Conservation (phyloP, 164 flowering plant species). For the Stephania yunnanensis region DNA sequence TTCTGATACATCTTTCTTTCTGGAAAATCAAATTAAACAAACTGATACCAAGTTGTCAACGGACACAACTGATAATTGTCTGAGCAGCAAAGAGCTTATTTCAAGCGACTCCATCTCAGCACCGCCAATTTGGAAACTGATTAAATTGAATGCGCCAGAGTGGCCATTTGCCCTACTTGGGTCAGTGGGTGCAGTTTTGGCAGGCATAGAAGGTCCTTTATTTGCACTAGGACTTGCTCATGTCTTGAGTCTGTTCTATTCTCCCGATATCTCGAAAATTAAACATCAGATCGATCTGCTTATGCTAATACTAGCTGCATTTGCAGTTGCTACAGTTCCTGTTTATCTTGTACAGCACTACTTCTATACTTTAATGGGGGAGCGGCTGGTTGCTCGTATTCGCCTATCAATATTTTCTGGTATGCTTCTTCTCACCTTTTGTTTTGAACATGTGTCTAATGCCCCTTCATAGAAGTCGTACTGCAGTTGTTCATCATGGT, state of each 20-base stretch:
- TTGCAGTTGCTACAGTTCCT: conserved; percentile 42
- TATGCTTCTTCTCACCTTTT: conserved; percentile 11
- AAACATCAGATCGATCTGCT: conserved; percentile 37
- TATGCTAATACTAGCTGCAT: conserved; percentile 51
- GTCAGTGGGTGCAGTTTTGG: conserved; percentile 59
- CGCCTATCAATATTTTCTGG: conserved; percentile 73
- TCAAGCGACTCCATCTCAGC: conserved; percentile 12
- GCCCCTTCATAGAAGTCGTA: background rate
- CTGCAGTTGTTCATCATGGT: background rate
- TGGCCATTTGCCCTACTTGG: conserved; percentile 70
- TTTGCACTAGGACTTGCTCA: conserved; percentile 67
- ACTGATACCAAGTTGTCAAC: conserved; percentile 6
- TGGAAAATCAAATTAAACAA: conserved; percentile 14
- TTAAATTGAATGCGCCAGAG: conserved; percentile 56
- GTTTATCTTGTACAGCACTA: conserved; percentile 63
- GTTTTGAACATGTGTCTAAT: background rate
- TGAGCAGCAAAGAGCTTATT: conserved; percentile 4
- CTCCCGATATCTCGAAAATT: conserved; percentile 30
- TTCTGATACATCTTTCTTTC: conserved; percentile 18
- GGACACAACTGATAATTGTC: conserved; percentile 16
- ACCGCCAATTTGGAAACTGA: conserved; percentile 43
- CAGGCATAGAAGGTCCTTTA: conserved; percentile 62
- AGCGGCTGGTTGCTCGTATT: conserved; percentile 56
- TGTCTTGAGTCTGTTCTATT: conserved; percentile 48
- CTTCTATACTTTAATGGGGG: conserved; percentile 70